phyloP scores from a whole-genome alignment of 768 basidiomycete species.

The Tricholoma furcatifolium region DNA sequence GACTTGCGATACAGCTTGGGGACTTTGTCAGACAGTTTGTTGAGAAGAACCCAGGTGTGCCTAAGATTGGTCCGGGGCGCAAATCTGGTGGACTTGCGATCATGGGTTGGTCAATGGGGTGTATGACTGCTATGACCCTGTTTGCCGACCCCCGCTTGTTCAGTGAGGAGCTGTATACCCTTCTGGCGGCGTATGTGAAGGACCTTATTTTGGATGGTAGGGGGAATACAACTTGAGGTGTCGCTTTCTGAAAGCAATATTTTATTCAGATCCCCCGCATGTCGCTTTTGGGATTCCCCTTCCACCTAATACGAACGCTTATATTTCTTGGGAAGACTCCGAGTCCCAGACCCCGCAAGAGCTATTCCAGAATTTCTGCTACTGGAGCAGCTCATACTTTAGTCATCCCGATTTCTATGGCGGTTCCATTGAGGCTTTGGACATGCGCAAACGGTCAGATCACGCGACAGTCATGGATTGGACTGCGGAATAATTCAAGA shows the following conservation, averaged over 20 bases:
- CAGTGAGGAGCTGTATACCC: slow-evolving; percentile 17
- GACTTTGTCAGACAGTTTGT: slow-evolving; percentile 30
- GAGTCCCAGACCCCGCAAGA: slow-evolving; percentile 22
- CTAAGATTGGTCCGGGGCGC: slow-evolving; percentile 23
- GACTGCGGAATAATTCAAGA: slow-evolving; percentile 19
- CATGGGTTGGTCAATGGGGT: slow-evolving; percentile 40
- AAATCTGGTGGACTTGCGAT: slow-evolving; percentile 32
- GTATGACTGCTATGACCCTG: slow-evolving; percentile 25
- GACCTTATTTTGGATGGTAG: slow-evolving; percentile 32
- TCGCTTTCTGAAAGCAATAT: background rate
- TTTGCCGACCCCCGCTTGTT: slow-evolving; percentile 25
- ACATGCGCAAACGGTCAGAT: slow-evolving; percentile 17
- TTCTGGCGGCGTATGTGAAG: slow-evolving; percentile 29
- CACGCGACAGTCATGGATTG: slow-evolving; percentile 17
- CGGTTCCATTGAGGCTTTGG: slow-evolving; percentile 16
- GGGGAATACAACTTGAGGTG: background rate
- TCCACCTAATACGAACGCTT: slow-evolving; percentile 16
- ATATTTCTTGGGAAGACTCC: slow-evolving; percentile 22
- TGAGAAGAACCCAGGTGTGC: slow-evolving; percentile 22
- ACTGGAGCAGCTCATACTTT: slow-evolving; percentile 31
- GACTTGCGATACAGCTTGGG: slow-evolving; percentile 22
- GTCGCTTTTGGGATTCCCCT: slow-evolving; percentile 26
- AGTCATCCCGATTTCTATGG: slow-evolving; percentile 16
- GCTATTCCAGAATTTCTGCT: slow-evolving; percentile 20
- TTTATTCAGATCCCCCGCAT: slow-evolving; percentile 28